Evolutionary conservation across 352 stramenopile genomes (phyloP), one percentile per base, ranked within the genome.

Genomic region (Phytopythium oedochilum): DNA sequence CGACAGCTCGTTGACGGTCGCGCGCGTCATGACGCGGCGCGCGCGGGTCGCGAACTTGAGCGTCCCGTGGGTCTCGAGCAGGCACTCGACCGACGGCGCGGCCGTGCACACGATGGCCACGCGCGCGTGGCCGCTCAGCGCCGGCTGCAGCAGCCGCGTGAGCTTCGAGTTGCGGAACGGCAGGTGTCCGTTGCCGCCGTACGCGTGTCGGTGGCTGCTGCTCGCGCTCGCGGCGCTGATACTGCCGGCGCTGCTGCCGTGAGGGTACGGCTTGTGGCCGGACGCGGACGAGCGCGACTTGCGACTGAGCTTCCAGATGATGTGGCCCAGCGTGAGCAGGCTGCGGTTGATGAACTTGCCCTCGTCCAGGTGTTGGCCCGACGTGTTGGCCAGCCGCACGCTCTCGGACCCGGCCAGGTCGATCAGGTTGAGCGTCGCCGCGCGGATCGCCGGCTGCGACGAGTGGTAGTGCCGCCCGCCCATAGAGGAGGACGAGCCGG

Each of bases 91-190:
- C 0, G 92, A 97, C 17, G 96, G 92, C 7, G 96, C 97, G 18
- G 96, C 88, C 59, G 96, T 99, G 51, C 94, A 98, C 60, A 99
- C 91, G 39, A 99, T 89, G n/a, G 96, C 94, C 68, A 99, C 98
- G 39, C 94, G 82, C 35, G 95, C 94, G 70, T 98, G 97, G 10
- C 96, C 96, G 22, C 87, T 92, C 14, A 99, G 75, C 14, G 93
- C 97, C 6, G 96, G 94, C 75, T 99, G 96, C 3, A 99, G 66
- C 61, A 99, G 97, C 18, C 96, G 83, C 39, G 97, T 99, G 53
- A 99, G 75, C 71, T 99, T 99, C 3, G 89, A 98, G 75, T 99
- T 98, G 53, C 97, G 91, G 67, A 97, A 99, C 64, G 97, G 97
- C 36, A 99, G 74, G 59, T 99, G 94, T 12, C 42, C 42, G 23